Conservation (phyloP, 139 green algal species). For the Coelastrella sp. region DNA sequence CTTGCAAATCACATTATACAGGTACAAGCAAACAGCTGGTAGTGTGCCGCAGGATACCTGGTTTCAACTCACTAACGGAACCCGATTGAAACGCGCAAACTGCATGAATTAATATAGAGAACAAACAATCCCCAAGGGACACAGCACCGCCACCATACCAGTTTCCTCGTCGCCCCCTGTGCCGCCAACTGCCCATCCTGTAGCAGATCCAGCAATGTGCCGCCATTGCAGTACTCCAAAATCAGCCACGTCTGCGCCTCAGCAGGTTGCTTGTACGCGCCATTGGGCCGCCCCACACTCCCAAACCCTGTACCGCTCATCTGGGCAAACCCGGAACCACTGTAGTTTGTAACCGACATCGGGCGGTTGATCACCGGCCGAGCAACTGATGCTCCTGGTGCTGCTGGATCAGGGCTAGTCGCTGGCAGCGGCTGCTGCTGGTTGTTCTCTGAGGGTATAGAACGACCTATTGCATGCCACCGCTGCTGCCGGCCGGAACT, state of each 20-base stretch:
- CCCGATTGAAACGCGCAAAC: no score
- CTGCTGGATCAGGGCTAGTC: neutral
- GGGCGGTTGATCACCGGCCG: neutral
- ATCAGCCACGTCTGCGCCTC: conserved; percentile 43
- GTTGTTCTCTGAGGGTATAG: neutral
- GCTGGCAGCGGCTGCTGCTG: neutral
- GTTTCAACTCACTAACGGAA: no score
- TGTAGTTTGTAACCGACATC: neutral
- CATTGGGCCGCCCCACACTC: neutral
- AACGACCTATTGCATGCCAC: neutral
- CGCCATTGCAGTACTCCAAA: conserved; percentile 13
- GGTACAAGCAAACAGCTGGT: no score
- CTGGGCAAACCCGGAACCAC: neutral
- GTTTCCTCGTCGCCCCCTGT: neutral
- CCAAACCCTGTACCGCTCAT: neutral
- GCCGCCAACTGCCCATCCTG: neutral
- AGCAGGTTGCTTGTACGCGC: neutral
- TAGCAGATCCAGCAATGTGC: conserved; percentile 33
- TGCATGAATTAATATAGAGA: no score
- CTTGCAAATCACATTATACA: no score
- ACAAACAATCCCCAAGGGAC: no score
- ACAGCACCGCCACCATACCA: neutral
- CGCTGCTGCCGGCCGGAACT: neutral
- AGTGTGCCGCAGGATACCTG: no score
- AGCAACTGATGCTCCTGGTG: neutral